Conservation (phyloP, 225 moss, liverwort and hornwort species). For the Sphagnum contortum region DNA sequence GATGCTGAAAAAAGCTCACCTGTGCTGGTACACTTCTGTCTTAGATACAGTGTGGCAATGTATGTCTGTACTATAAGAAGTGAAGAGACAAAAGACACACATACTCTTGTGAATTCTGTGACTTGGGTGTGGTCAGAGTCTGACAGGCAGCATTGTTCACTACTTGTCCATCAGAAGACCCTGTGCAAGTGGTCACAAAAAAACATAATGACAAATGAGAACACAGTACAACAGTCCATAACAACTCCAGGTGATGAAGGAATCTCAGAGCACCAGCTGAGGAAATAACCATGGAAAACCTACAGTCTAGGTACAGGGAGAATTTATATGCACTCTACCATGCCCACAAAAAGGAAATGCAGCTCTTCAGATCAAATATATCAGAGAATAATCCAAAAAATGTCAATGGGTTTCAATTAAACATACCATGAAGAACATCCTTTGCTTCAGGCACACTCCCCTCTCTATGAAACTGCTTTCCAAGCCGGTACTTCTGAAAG, state of each 20-base stretch:
- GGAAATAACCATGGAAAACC: not conserved
- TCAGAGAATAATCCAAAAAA: no score
- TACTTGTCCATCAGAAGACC: no score
- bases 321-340: no score
- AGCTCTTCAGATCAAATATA: no score
- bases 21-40: no score
- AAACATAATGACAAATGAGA: no score
- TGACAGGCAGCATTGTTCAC: no score
- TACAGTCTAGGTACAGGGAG: no score
- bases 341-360: no score
- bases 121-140: slow-evolving; percentile 20
- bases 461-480: slow-evolving; percentile 42
- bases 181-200: no score
- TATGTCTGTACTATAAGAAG: not conserved
- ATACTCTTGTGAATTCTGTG: slow-evolving; percentile 60
- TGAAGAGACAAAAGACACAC: slow-evolving; percentile 8
- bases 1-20: not conserved
- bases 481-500: slow-evolving; percentile 45
- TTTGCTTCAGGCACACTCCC: slow-evolving; percentile 15
- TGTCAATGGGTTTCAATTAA: no score
- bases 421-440: slow-evolving; percentile 11
- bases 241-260: slow-evolving; percentile 16
- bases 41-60: not conserved
- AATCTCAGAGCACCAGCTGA: not conserved
- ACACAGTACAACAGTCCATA: not conserved